Evolutionary conservation across 768 basidiomycete genomes (phyloP), one percentile per base, ranked within the genome.

Genomic region (Termitomyces sp.): DNA sequence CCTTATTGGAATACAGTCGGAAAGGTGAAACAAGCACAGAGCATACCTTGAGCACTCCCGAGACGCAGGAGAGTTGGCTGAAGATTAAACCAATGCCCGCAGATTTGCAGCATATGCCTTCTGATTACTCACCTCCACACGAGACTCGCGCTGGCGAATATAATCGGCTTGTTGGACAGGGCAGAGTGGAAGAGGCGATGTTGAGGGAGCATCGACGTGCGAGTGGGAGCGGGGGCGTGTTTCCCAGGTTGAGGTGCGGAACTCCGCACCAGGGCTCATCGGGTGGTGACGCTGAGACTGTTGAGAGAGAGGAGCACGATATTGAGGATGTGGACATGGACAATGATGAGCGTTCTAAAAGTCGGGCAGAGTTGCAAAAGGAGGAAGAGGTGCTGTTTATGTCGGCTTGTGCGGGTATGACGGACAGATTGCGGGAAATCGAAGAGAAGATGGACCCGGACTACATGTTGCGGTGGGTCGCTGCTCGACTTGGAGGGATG

Each of bases 181-280:
- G 75, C 2, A 67, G 75, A 50, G 51, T 58, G 52, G 66, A 71
- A 16, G 77, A 78, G 61, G 76, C 75, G 3, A 40, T 74, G 18
- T 64, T 67, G 47, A 69, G 75, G 35, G 76, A 76, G 62, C 59
- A 67, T 56, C 62, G 66, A 41, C 72, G 75, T 16, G 74, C 71
- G 4, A 75, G 74, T 57, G 64, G 64, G 30, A 63, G 61, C 20
- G 55, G 63, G 13, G 40, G 56, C 6, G 53, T 56, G 9, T 67
- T 64, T 38, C 61, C 63, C 13, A 50, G 30, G 33, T 23, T 59
- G 47, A 55, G 41, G 44, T 48, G 30, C 35, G 26, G 32, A 23
- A 58, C 50, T 41, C 58, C 53, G 6, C 26, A n/a, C 8, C 59
- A 55, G 49, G n/a, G 33, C 48, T 35, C n/a, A 16, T 26, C 26